A percentile compares a stretch with the other conserved stretches of the same genome.
phyloP scores from a whole-genome alignment of 2,329 filamentous ascomycete genomes.

The Zymoseptoria brevis region DNA sequence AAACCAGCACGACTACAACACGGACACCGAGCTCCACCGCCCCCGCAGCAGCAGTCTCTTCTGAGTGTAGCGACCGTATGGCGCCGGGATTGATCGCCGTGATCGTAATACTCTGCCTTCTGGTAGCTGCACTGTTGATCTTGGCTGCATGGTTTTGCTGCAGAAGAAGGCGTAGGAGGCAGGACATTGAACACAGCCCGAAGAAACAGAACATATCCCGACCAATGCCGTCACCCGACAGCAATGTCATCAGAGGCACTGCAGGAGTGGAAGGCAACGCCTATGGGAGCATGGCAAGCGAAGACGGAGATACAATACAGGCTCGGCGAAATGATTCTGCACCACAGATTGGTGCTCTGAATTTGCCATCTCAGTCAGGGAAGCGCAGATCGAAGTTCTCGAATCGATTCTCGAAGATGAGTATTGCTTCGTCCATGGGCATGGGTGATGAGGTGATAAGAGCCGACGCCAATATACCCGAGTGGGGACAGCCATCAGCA shows the following conservation, averaged over 20 bases:
- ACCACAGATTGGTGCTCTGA: slow-evolving; percentile 31
- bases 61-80: slow-evolving; percentile 6
- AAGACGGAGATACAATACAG: slow-evolving; percentile 4
- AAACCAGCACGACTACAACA: slow-evolving; percentile 2
- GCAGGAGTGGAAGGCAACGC: slow-evolving; percentile 28
- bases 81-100: slow-evolving; percentile 26
- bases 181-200: slow-evolving; percentile 12
- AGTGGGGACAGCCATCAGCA: slow-evolving; percentile 31
- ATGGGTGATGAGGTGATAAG: slow-evolving; percentile 34
- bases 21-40: slow-evolving; percentile 1
- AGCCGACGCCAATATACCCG: slow-evolving; percentile 32
- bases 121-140: slow-evolving; percentile 19
- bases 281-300: slow-evolving; percentile 29
- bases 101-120: slow-evolving; percentile 27
- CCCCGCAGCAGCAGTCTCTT: neutral
- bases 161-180: slow-evolving; percentile 16
- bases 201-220: slow-evolving; percentile 34
- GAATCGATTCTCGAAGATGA: slow-evolving; percentile 30
- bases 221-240: slow-evolving; percentile 31
- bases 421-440: slow-evolving; percentile 30
- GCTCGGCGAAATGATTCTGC: slow-evolving; percentile 25
- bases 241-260: slow-evolving; percentile 19
- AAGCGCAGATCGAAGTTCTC: slow-evolving; percentile 21
- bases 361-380: slow-evolving; percentile 23
- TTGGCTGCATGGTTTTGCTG: slow-evolving; percentile 20